These are phyloP conservation scores for Leccinum arenicola DNA, from an alignment of 768 basidiomycete genomes.

Conservation along the genomic window DNA sequence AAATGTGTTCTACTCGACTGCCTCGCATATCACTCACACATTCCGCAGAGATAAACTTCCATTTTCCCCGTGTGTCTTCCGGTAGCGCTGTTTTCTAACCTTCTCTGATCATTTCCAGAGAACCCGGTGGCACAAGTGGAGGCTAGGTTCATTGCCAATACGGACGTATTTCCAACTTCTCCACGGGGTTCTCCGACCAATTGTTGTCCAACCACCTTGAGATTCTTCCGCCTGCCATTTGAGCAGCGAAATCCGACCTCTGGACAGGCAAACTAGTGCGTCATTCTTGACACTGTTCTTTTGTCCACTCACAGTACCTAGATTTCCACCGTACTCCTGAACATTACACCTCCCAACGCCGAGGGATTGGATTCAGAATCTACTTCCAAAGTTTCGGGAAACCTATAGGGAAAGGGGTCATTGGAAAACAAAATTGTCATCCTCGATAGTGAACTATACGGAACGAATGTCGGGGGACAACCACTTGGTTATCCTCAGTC, in stretches of 20 bases:
- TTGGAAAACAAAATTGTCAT: slow-evolving; percentile 85
- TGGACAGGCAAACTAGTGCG: slow-evolving; percentile 98
- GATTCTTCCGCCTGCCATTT: slow-evolving; percentile 88
- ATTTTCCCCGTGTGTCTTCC: slow-evolving; percentile 84
- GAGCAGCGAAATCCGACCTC: slow-evolving; percentile 83
- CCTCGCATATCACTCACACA: slow-evolving; percentile 3
- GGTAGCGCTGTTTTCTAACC: background rate
- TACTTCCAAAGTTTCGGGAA: slow-evolving; percentile 85
- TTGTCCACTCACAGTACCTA: slow-evolving; percentile 28
- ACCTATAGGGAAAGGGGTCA: slow-evolving; percentile 79
- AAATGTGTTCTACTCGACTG: slow-evolving; percentile 20
- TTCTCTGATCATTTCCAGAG: slow-evolving; percentile 46
- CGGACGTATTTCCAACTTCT: slow-evolving; percentile 94
- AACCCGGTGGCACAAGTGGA: slow-evolving; percentile 95
- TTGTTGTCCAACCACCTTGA: slow-evolving; percentile 54
- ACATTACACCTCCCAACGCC: slow-evolving; percentile 79
- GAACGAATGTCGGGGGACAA: too few species aligned
- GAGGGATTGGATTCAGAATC: slow-evolving; percentile 82
- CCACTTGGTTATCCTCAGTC: too few species aligned
- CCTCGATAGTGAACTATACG: too few species aligned
- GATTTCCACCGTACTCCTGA: slow-evolving; percentile 93
- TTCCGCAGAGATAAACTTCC: slow-evolving; percentile 93
- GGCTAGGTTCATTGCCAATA: slow-evolving; percentile 92
- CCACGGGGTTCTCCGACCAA: slow-evolving; percentile 86
- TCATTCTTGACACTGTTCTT: background rate